A percentile compares a stretch with the other conserved stretches of the same genome.
These are phyloP conservation scores for Thraustochytrium sp. DNA, from an alignment of 352 stramenopile species.

Conservation along the genomic window DNA sequence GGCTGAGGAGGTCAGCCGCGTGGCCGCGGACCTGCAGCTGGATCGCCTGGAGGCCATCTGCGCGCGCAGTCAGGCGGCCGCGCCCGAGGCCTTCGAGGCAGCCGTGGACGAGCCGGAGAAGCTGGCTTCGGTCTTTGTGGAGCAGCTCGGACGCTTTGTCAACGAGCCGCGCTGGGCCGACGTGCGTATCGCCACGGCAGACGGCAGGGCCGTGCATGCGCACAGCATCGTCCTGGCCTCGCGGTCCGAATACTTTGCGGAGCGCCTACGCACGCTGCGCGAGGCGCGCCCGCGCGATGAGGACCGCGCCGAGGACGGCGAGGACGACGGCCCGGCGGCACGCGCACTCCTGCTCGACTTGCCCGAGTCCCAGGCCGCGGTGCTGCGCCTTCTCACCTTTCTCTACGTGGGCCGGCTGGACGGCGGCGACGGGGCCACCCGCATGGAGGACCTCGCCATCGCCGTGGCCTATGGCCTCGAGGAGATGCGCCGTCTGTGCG, in stretches of 20 bases:
- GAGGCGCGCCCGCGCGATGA: neutral
- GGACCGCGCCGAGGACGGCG: neutral
- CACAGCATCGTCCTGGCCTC: neutral
- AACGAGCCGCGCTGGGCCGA: constrained; percentile 27
- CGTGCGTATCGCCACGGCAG: neutral
- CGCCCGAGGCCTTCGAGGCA: neutral
- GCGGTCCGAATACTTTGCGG: neutral
- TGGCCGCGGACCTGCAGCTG: neutral
- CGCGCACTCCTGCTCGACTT: neutral
- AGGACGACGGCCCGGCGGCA: neutral
- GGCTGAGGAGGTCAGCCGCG: neutral
- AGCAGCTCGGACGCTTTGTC: neutral
- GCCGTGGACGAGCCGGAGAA: neutral
- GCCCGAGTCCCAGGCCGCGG: neutral
- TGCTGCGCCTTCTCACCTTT: constrained; percentile 44
- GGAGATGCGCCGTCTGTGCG: constrained; percentile 35
- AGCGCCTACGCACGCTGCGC: neutral
- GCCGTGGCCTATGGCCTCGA: constrained; percentile 35
- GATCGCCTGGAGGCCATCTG: constrained; percentile 23
- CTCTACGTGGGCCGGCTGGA: constrained; percentile 34
- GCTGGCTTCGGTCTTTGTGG: neutral
- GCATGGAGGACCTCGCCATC: constrained; percentile 41
- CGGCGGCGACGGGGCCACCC: neutral
- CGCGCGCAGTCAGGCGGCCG: neutral
- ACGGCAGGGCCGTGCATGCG: neutral